Conservation (phyloP, 2,329 filamentous ascomycete genomes). For the Verticillium dahliae region DNA sequence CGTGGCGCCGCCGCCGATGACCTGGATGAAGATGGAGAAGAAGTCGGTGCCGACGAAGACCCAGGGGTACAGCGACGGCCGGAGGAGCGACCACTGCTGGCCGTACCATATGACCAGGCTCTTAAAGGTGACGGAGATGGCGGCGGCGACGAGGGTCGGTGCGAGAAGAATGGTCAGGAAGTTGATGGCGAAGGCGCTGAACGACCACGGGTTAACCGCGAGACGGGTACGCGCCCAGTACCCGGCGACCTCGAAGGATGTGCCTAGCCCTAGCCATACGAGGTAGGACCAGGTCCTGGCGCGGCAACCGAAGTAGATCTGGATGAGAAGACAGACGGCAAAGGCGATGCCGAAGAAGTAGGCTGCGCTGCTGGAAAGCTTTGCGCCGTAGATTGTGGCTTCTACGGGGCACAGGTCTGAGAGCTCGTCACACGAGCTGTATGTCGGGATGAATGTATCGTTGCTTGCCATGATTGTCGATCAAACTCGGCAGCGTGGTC, state of each 20-base stretch:
- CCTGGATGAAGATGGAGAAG: constrained; percentile 25
- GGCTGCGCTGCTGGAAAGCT: not conserved
- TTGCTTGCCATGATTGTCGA: not conserved
- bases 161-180: constrained; percentile 32
- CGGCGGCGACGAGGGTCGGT: constrained; percentile 35
- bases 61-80: constrained; percentile 36
- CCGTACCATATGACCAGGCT: constrained; percentile 36
- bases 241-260: not conserved
- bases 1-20: constrained; percentile 11
- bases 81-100: constrained; percentile 28
- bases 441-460: not conserved
- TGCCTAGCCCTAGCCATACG: constrained; percentile 1
- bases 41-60: constrained; percentile 44
- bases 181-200: constrained; percentile 31
- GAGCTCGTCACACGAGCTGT: not conserved
- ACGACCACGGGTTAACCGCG: constrained; percentile 29
- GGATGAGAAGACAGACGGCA: constrained; percentile 36
- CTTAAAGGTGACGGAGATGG: constrained; percentile 38
- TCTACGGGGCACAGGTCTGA: not conserved
- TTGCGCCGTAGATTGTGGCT: not conserved
- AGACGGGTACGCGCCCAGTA: not conserved
- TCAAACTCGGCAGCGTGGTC: no score
- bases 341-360: not conserved
- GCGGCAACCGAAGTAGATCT: not conserved
- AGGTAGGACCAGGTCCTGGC: constrained; percentile 1